phyloP scores from a whole-genome alignment of 805 yeast species.

The Clavispora carvajalis region DNA sequence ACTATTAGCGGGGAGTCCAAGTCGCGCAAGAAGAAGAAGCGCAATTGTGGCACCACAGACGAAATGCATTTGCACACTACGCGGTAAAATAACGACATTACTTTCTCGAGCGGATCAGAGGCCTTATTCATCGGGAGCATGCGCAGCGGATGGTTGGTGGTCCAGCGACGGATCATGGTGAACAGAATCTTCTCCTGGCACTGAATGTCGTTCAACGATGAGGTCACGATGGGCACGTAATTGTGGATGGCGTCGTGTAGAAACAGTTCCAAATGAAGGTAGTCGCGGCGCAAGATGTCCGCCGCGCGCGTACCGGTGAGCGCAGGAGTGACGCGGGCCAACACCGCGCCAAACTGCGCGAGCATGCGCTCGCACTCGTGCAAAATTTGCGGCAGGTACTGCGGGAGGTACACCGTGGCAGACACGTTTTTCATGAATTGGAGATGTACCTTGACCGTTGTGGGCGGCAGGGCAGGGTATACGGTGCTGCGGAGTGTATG shows the following conservation, averaged over 20 bases:
- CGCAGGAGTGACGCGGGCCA: conserved; percentile 2
- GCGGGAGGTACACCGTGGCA: conserved; percentile 31
- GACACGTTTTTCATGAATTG: conserved; percentile 30
- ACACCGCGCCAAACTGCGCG: conserved; percentile 17
- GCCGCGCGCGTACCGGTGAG: conserved; percentile 6
- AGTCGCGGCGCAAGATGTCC: conserved; percentile 17
- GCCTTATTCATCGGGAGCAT: conserved; percentile 18
- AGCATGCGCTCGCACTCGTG: conserved; percentile 24
- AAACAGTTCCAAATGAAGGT: conserved; percentile 20
- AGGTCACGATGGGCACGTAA: conserved; percentile 23
- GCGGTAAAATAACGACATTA: conserved; percentile 29
- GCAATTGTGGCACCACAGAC: conserved; percentile 37
- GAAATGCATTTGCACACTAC: conserved; percentile 28
- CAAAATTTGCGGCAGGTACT: conserved; percentile 28
- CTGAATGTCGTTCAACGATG: conserved; percentile 20
- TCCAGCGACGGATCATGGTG: conserved; percentile 33
- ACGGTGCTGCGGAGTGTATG: conserved; percentile 15
- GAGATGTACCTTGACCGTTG: conserved; percentile 26
- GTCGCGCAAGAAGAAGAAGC: conserved; percentile 34
- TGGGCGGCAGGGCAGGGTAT: background rate
- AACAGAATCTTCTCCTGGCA: conserved; percentile 30
- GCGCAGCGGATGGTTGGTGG: conserved; percentile 26
- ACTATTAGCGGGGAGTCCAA: conserved; percentile 38
- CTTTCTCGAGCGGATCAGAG: conserved; percentile 27
- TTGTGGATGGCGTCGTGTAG: conserved; percentile 20